Percentiles rank a stretch among this genome's conserved stretches.
phyloP scores from a whole-genome alignment of 2,329 filamentous ascomycete genomes.

The Tolypocladium sp. region DNA sequence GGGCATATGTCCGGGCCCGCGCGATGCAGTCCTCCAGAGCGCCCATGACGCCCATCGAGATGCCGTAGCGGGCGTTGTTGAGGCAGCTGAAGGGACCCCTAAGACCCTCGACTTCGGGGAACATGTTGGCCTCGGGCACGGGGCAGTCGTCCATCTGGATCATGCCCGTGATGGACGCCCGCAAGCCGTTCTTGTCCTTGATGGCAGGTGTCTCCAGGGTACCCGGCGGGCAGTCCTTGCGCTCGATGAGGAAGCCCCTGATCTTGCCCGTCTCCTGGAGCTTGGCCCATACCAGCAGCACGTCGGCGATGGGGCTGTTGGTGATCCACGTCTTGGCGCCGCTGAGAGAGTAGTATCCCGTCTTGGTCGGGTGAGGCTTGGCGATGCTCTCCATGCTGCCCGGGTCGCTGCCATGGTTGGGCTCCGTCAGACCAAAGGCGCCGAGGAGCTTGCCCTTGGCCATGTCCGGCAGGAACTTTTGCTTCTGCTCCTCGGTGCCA shows the following conservation, averaged over 20 bases:
- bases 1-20: slow-evolving; percentile 73
- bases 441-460: slow-evolving; percentile 76
- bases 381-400: slow-evolving; percentile 84
- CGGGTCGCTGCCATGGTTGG: slow-evolving; percentile 87
- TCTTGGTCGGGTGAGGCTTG: slow-evolving; percentile 75
- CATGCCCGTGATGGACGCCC: slow-evolving; percentile 94
- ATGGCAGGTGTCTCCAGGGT: slow-evolving; percentile 86
- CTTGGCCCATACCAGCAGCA: slow-evolving; percentile 88
- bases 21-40: slow-evolving; percentile 86
- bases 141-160: slow-evolving; percentile 90
- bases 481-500: slow-evolving; percentile 78
- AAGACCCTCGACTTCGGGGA: slow-evolving; percentile 80
- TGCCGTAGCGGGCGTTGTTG: slow-evolving; percentile 88
- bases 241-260: slow-evolving; percentile 82
- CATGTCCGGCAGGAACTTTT: slow-evolving; percentile 71
- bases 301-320: slow-evolving; percentile 81
- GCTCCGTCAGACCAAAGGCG: slow-evolving; percentile 84
- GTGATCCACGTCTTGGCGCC: slow-evolving; percentile 94
- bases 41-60: slow-evolving; percentile 88
- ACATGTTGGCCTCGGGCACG: slow-evolving; percentile 86
- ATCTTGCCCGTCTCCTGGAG: slow-evolving; percentile 88
- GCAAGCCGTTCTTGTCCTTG: slow-evolving; percentile 90
- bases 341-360: slow-evolving; percentile 69
- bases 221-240: slow-evolving; percentile 73
- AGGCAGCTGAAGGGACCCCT: slow-evolving; percentile 86